Base-by-base conservation (phyloP, 441 rosid species). In the Metrosideros polymorpha region DNA sequence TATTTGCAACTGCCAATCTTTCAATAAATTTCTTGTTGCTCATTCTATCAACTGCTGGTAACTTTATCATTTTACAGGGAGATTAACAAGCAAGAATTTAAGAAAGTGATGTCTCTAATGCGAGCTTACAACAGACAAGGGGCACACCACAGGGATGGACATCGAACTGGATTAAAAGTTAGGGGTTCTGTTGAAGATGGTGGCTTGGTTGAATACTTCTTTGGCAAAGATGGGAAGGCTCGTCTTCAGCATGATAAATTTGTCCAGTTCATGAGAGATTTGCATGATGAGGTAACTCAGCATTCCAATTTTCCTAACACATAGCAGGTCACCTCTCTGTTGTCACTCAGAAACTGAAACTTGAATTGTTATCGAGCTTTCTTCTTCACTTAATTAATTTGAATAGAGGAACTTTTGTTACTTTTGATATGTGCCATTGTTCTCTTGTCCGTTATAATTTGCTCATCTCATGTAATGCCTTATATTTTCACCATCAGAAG, bases 61-160 rank as follows among this genome's bases (percentile, higher is more conserved):
- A 75, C 51, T 39, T 30, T 54, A 51, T 45, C 15, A 75, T 27
- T 75, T 12, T 86, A 29, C 89, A 98, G 99, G 92, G 98, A 96
- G 92, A 95, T 98, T 85, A 94, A 91, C 76, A 94, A 87, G 89
- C 92, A 91, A 85, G 99, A 96, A 93, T 95, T 97, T 88, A 97
- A 95, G 95, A 94, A 93, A 86, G 98, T 97, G 89, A 95, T 95
- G 98, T 91, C 91, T 66, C 92, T 96, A 91, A 97, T 97, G 99
- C 92, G 99, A 87, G 90, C 93, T 89, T 94, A 91, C 51, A 93
- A 93, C 86, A 91, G 99, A 85, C 99, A 96, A 92, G 99, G 99
- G 84, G 90, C 92, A 85, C 89, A 82, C 27, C 94, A 95, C 83
- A 93, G 93, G 86, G 93, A 94, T 86, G 99, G 99, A 39, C 91